Conservation (phyloP, 1,139 yeast genomes). For the Geotrichum europaeum region DNA sequence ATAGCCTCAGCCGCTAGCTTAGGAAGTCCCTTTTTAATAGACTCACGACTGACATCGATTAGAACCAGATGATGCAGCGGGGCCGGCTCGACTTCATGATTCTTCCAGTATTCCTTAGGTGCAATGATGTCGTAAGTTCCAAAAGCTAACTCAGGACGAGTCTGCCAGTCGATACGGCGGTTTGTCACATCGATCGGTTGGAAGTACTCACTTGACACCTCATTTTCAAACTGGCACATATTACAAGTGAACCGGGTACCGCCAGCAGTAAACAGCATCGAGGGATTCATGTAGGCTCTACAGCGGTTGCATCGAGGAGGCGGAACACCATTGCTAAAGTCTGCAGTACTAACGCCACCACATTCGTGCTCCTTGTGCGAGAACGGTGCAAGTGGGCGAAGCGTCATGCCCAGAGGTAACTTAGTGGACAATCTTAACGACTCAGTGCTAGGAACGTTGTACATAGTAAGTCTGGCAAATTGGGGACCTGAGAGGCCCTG, state of each 20-base stretch:
- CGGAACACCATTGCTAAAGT: slow-evolving; percentile 48
- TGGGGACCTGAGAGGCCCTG: slow-evolving; percentile 84
- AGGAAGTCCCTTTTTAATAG: slow-evolving; percentile 60
- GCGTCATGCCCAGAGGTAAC: slow-evolving; percentile 72
- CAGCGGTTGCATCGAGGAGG: slow-evolving; percentile 92
- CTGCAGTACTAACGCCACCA: slow-evolving; percentile 58
- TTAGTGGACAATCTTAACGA: slow-evolving; percentile 63
- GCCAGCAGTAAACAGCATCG: slow-evolving; percentile 59
- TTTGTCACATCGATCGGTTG: slow-evolving; percentile 59
- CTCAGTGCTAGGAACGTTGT: slow-evolving; percentile 74
- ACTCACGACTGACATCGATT: slow-evolving; percentile 64
- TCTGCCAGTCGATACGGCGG: slow-evolving; percentile 54
- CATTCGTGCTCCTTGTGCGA: slow-evolving; percentile 18
- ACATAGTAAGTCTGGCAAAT: slow-evolving; percentile 72
- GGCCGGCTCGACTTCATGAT: slow-evolving; percentile 40
- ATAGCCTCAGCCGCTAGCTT: slow-evolving; percentile 69
- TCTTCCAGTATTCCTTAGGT: slow-evolving; percentile 62
- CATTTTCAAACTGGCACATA: slow-evolving; percentile 74
- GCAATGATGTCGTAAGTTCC: slow-evolving; percentile 87
- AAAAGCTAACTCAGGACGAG: slow-evolving; percentile 67
- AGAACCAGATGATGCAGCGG: slow-evolving; percentile 70
- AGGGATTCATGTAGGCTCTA: slow-evolving; percentile 82
- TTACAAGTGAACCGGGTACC: slow-evolving; percentile 73
- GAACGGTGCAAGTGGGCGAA: slow-evolving; percentile 70
- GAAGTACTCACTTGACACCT: slow-evolving; percentile 60